Evolutionary conservation across 1,284 basidiomycete species (phyloP).

Genomic region (Leccinum pallidistipes): DNA sequence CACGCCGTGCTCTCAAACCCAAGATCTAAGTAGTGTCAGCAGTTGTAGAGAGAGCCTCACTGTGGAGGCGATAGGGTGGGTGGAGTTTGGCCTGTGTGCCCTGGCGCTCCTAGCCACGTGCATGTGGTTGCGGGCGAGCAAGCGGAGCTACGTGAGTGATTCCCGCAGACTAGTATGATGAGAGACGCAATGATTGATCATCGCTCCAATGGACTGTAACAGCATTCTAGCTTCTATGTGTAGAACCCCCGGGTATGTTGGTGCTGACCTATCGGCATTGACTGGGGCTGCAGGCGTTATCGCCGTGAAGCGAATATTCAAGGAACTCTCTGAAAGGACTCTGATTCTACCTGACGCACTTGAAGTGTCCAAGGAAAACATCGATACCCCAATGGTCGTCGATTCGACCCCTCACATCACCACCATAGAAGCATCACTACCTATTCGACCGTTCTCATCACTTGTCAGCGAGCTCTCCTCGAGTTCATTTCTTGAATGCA

Average conservation of each 20-base stretch:
- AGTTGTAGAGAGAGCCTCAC: constrained; percentile 72
- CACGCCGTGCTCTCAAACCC: constrained; percentile 21
- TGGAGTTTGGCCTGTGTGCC: constrained; percentile 67
- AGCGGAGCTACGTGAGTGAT: constrained; percentile 46
- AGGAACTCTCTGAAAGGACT: constrained; percentile 72
- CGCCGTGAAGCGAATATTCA: constrained; percentile 95
- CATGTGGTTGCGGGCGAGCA: constrained; percentile 56
- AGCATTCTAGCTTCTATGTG: constrained; percentile 38
- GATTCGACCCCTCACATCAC: constrained; percentile 39
- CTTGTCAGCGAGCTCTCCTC: constrained; percentile 45
- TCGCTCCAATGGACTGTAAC: constrained; percentile 16
- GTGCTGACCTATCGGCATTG: constrained; percentile 89
- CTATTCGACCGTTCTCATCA: constrained; percentile 43
- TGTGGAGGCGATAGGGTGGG: constrained; percentile 73
- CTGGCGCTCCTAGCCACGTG: constrained; percentile 58
- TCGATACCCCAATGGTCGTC: constrained; percentile 51
- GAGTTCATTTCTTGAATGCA: constrained; percentile 80
- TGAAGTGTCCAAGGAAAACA: constrained; percentile 12
- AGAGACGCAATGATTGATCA: constrained; percentile 21
- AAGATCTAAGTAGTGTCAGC: constrained; percentile 25
- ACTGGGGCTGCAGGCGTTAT: constrained; percentile 94
- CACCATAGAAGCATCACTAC: constrained; percentile 12
- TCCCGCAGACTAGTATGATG: constrained; percentile 40
- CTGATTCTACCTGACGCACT: constrained; percentile 51
- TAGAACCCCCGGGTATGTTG: constrained; percentile 92